Base-by-base conservation (phyloP, 306 rosid genomes). In the Erythrophleum fordii region DNA sequence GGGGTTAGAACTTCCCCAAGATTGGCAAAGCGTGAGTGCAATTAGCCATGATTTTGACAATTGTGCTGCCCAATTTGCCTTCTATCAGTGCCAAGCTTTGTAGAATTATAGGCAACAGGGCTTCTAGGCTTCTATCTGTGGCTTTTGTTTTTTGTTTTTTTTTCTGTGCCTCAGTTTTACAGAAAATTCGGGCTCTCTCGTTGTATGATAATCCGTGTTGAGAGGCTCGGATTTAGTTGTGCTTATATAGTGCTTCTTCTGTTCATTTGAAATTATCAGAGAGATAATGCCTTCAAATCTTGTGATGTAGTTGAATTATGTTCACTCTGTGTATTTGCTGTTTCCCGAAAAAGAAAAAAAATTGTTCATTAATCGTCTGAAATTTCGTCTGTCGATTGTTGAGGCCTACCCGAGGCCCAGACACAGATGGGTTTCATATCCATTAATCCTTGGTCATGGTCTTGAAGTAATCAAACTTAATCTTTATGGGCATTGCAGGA, bases 1-100 rank as follows among this genome's bases (percentile, higher is more conserved):
- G 66, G 82, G 74, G 64, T 45, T 29, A 88, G 94, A 60, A 72
- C 81, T 37, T 92, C 92, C 0, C 90, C 94, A 0, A 87, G 91
- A 80, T 84, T 94, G 81, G 78, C 83, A 2, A 86, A 89, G 78
- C 80, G 73, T 17, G 20, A 58, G 0, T 80, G 72, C 25, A 75
- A 28, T 73, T 83, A 85, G 78, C 8, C 6, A 3, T 51, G 68
- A 35, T 35, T 35, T 83, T 39, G 22, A 35, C 41, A 37, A 4
- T 20, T 25, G 20, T 5, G 73, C 53, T 22, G 5, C 20, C 6
- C 49, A 66, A 66, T 64, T 31, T 18, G 26, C 20, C 70, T 35
- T 18, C 28, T 34, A 29, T 28, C 37, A 17, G 46, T 64, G 20
- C 39, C 23, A 1, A 9, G 70, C 2, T 41, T 67, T 4, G n/a